Conservation (phyloP, 208 protist genomes). For the Porcisia hertigi region DNA sequence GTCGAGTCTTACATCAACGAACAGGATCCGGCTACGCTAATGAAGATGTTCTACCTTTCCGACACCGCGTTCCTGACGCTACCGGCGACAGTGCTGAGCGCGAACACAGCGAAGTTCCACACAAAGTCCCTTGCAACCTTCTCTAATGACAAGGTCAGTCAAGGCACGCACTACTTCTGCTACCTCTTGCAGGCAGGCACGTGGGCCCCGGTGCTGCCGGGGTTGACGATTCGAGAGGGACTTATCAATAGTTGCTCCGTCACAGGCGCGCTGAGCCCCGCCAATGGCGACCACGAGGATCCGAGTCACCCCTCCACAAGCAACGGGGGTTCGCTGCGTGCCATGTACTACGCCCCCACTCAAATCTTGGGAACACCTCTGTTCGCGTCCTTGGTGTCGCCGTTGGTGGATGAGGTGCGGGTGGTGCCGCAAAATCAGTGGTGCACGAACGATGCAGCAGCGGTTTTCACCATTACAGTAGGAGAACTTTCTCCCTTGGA, state of each 20-base stretch:
- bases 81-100: conserved; percentile 48
- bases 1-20: conserved; percentile 66
- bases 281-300: conserved; percentile 31
- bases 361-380: conserved; percentile 40
- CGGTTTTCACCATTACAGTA: conserved; percentile 50
- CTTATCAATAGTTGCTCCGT: conserved; percentile 41
- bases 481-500: conserved; percentile 9
- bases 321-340: conserved; percentile 39
- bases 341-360: conserved; percentile 81
- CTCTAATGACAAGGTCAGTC: conserved; percentile 12
- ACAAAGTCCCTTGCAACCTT: conserved; percentile 63
- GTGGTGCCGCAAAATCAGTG: conserved; percentile 63
- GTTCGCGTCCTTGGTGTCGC: conserved; percentile 25
- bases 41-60: conserved; percentile 53
- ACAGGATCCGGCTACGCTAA: conserved; percentile 33
- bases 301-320: conserved; percentile 1
- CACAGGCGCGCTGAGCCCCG: conserved; percentile 27
- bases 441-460: conserved; percentile 58
- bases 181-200: conserved; percentile 75
- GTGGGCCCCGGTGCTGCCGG: conserved; percentile 72
- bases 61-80: conserved; percentile 74
- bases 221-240: conserved; percentile 43
- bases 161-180: conserved; percentile 65
- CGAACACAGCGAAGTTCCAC: conserved; percentile 33
- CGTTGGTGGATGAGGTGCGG: conserved; percentile 42